Evolutionary conservation across 2,329 filamentous ascomycete genomes (phyloP).

Genomic region (Botrytis cinerea): DNA sequence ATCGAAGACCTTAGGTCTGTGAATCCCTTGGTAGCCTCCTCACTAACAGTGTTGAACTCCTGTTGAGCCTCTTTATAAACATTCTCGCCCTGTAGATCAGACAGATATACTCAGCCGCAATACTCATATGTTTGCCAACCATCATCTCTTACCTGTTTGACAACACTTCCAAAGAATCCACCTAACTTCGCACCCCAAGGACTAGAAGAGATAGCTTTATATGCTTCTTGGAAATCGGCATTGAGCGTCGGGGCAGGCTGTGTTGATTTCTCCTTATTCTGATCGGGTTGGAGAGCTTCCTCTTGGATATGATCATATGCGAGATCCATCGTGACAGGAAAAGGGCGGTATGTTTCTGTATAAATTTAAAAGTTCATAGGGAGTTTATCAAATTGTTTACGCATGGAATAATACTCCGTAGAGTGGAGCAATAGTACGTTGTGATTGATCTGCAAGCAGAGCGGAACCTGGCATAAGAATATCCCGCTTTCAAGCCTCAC

Average conservation of each 20-base stretch:
- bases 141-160: constrained; percentile 72
- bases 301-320: constrained; percentile 97
- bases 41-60: constrained; percentile 76
- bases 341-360: not conserved
- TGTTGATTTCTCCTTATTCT: constrained; percentile 49
- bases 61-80: constrained; percentile 85
- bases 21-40: constrained; percentile 80
- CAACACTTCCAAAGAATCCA: constrained; percentile 86
- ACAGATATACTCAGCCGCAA: constrained; percentile 13
- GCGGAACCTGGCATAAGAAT: not conserved
- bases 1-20: constrained; percentile 68
- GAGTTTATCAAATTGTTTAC: not conserved
- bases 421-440: constrained; percentile 7
- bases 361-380: constrained; percentile 1
- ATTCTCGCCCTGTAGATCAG: constrained; percentile 62
- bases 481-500: constrained; percentile 18
- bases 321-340: constrained; percentile 70
- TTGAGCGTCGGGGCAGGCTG: constrained; percentile 64
- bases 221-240: constrained; percentile 89
- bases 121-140: not conserved
- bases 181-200: constrained; percentile 89
- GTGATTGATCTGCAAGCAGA: constrained; percentile 13
- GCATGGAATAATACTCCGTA: not conserved
- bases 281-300: constrained; percentile 64
- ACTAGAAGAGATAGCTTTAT: constrained; percentile 87